Evolutionary conservation across 257 asterid species (phyloP).

Genomic region (Haberlea rhodopensis): DNA sequence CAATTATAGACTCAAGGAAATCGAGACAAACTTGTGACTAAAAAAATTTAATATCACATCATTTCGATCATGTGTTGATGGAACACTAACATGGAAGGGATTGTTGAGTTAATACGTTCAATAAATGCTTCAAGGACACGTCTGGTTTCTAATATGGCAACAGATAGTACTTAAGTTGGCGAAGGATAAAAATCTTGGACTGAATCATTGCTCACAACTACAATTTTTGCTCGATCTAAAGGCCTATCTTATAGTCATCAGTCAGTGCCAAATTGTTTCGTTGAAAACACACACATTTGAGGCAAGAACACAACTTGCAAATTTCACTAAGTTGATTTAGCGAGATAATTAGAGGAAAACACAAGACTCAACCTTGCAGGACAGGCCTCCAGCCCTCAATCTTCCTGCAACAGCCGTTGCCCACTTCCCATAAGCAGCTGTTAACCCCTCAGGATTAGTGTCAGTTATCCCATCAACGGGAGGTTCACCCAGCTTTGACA

Average conservation of each 20-base stretch:
- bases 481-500: slow-evolving; percentile 88
- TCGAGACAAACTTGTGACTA: too few species aligned
- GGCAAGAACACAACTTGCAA: neutral
- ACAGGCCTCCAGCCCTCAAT: slow-evolving; percentile 73
- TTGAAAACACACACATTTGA: too few species aligned
- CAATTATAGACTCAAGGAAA: too few species aligned
- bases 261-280: neutral
- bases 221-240: neutral
- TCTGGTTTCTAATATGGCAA: neutral
- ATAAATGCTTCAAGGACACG: neutral
- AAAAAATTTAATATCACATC: too few species aligned
- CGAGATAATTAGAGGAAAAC: slow-evolving; percentile 15
- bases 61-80: too few species aligned
- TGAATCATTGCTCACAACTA: neutral
- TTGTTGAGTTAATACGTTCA: too few species aligned
- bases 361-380: slow-evolving; percentile 72
- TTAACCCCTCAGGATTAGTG: slow-evolving; percentile 90
- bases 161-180: neutral
- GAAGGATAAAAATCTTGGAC: neutral
- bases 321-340: neutral
- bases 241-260: neutral
- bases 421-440: slow-evolving; percentile 96
- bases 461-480: slow-evolving; percentile 92
- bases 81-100: too few species aligned
- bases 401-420: slow-evolving; percentile 84